Conservation (phyloP, 805 yeast genomes). For the Ogataea methanolica region DNA sequence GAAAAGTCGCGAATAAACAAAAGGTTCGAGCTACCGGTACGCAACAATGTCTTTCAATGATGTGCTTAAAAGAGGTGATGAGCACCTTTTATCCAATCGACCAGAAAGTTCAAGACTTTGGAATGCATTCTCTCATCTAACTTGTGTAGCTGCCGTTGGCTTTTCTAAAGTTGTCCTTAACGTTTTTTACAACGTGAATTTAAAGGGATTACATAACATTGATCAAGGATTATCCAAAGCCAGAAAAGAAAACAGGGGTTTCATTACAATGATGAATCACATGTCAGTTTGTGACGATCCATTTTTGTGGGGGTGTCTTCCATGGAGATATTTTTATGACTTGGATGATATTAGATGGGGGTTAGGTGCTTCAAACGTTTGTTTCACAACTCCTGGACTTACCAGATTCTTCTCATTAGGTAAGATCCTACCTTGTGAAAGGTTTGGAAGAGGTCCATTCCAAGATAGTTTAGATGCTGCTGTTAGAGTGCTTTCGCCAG, state of each 20-base stretch:
- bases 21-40: too few relatives aligned
- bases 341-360: conserved; percentile 85
- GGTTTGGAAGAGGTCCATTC: conserved; percentile 92
- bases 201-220: conserved; percentile 59
- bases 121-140: conserved; percentile 64
- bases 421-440: conserved; percentile 76
- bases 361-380: conserved; percentile 86
- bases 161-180: conserved; percentile 58
- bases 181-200: conserved; percentile 57
- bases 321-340: conserved; percentile 59
- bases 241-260: conserved; percentile 61
- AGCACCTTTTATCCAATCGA: conserved; percentile 45
- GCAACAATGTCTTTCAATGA: conserved; percentile 58
- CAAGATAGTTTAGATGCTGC: conserved; percentile 89
- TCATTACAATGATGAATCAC: conserved; percentile 87
- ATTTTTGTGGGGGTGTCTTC: conserved; percentile 78
- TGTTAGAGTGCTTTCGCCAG: conserved; percentile 72
- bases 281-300: conserved; percentile 95
- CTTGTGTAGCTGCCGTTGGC: conserved; percentile 62
- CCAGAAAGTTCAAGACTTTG: conserved; percentile 58
- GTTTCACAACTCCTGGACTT: conserved; percentile 56
- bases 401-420: conserved; percentile 77
- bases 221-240: conserved; percentile 63
- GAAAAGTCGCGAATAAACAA: neutral
- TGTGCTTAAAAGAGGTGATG: conserved; percentile 70